These are phyloP conservation scores for Ganoderma meredithae DNA, from an alignment of 1,284 basidiomycete species.

Conservation along the genomic window DNA sequence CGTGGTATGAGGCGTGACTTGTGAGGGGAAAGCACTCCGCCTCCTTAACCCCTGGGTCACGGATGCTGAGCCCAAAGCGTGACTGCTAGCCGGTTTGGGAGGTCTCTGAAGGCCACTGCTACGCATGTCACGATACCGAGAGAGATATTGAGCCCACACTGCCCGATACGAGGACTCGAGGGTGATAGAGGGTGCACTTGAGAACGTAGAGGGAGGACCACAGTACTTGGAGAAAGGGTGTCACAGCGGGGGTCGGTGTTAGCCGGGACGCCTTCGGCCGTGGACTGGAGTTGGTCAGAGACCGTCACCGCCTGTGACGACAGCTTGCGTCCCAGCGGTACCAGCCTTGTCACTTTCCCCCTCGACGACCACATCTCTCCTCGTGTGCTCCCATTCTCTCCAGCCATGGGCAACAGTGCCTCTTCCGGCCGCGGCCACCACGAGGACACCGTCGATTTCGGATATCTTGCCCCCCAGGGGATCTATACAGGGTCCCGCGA, in stretches of 20 bases:
- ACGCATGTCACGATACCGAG: background rate
- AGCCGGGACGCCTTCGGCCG: slow-evolving; percentile 3
- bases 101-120: background rate
- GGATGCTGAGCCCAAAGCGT: background rate
- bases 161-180: background rate
- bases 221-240: background rate
- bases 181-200: background rate
- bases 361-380: slow-evolving; percentile 23
- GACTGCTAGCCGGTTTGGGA: background rate
- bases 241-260: slow-evolving; percentile 3
- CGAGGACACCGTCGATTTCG: slow-evolving; percentile 84
- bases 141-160: background rate
- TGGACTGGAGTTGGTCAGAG: slow-evolving; percentile 15
- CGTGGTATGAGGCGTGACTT: background rate
- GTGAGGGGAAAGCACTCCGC: background rate
- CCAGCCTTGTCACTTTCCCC: slow-evolving; percentile 21
- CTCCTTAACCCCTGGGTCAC: background rate
- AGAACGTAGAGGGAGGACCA: background rate
- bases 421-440: slow-evolving; percentile 75
- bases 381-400: slow-evolving; percentile 14
- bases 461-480: slow-evolving; percentile 87
- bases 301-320: slow-evolving; percentile 33
- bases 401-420: slow-evolving; percentile 77
- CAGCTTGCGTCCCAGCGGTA: slow-evolving; percentile 27
- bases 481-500: slow-evolving; percentile 89